Evolutionary conservation across 78 protist genomes (phyloP).

Genomic region (Diacronema lutheri): DNA sequence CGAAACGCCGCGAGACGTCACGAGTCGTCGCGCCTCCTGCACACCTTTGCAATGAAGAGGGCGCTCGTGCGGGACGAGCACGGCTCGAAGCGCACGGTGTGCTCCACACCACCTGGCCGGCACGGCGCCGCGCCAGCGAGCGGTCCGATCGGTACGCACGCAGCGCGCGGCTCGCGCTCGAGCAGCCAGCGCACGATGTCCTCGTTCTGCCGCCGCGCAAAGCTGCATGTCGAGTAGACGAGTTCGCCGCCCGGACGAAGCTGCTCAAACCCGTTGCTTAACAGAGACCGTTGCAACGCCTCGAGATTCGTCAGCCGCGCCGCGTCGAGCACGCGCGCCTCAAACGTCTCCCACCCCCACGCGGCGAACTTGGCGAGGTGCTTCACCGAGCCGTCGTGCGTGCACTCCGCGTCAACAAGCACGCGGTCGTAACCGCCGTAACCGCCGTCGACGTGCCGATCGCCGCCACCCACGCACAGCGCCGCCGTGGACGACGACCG

Average conservation of each 20-base stretch:
- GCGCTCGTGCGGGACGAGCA: not conserved
- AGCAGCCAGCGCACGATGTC: conserved; percentile 49
- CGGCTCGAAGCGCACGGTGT: conserved; percentile 20
- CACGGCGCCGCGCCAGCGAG: not conserved
- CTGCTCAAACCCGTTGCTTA: conserved; percentile 17
- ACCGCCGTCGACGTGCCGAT: too few species aligned
- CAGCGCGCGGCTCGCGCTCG: not conserved
- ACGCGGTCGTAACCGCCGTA: conserved; percentile 38
- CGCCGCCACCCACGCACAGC: too few species aligned
- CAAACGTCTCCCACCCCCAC: conserved; percentile 46
- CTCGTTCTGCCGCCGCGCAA: conserved; percentile 57
- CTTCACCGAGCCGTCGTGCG: conserved; percentile 67
- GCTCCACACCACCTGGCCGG: not conserved
- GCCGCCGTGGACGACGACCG: too few species aligned
- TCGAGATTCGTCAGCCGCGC: not conserved
- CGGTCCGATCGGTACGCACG: not conserved
- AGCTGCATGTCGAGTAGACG: conserved; percentile 64
- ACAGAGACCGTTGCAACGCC: conserved; percentile 40
- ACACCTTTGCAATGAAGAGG: too few species aligned
- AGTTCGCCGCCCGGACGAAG: conserved; percentile 47
- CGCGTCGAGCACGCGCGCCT: not conserved
- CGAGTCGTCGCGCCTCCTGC: too few species aligned
- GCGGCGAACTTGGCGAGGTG: conserved; percentile 52
- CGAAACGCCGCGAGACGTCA: too few species aligned
- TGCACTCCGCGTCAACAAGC: conserved; percentile 79